These are phyloP conservation scores for Aristolochia fimbriata DNA, from an alignment of 164 flowering plant genomes.

Conservation along the genomic window DNA sequence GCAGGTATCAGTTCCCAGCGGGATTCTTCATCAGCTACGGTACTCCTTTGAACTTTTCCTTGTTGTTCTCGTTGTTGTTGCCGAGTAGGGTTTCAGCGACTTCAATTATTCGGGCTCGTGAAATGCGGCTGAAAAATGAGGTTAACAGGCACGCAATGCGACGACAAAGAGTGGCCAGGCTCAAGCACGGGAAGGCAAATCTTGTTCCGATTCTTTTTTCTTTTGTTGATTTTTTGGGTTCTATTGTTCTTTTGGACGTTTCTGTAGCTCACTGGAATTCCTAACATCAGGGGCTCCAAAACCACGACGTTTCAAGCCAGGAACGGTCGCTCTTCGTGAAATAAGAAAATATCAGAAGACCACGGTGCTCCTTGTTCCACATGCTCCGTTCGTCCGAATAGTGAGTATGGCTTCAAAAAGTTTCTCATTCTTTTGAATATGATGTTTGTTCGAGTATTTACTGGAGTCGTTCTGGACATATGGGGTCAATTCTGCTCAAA, in stretches of 20 bases:
- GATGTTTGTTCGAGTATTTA: background rate
- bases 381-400: conserved; percentile 36
- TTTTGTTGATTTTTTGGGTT: background rate
- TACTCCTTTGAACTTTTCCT: background rate
- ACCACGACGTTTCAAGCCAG: conserved; percentile 37
- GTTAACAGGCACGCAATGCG: too few species aligned
- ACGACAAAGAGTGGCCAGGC: background rate
- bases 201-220: too few species aligned
- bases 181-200: background rate
- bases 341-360: conserved; percentile 41
- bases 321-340: conserved; percentile 49
- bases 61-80: background rate
- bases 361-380: conserved; percentile 27
- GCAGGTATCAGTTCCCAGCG: background rate
- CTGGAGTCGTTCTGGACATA: background rate
- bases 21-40: background rate
- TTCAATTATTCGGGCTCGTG: too few species aligned
- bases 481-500: background rate
- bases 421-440: background rate
- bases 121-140: too few species aligned
- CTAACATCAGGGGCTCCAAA: background rate
- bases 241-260: background rate
- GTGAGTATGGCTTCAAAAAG: conserved; percentile 19
- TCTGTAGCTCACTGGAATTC: background rate
- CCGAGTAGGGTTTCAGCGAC: too few species aligned